Evolutionary conservation across 768 basidiomycete species (phyloP).

Genomic region (Panellus pusillus): DNA sequence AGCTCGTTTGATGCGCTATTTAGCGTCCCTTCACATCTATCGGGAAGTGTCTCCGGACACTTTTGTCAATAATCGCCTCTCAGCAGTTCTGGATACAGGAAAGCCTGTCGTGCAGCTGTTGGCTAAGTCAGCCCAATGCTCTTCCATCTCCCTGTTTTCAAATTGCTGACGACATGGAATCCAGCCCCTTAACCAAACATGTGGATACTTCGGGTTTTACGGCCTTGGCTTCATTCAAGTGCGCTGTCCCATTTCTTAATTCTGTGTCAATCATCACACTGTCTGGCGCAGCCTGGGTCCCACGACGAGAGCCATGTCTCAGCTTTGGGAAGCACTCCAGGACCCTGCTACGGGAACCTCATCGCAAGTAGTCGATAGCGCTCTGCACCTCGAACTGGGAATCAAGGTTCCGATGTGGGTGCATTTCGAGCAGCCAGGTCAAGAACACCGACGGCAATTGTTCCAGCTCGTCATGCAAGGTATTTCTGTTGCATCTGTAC

Average conservation of each 20-base stretch:
- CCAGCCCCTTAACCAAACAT: slow-evolving; percentile 3
- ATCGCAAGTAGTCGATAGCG: not conserved
- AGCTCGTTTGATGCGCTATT: slow-evolving; percentile 33
- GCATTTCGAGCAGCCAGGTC: not conserved
- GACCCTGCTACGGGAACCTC: slow-evolving; percentile 1
- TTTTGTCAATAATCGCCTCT: slow-evolving; percentile 36
- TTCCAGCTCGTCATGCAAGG: slow-evolving; percentile 6
- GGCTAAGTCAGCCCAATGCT: slow-evolving; percentile 17
- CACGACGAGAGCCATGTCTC: not conserved
- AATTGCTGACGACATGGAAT: not conserved
- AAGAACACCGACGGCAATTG: not conserved
- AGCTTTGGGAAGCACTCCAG: slow-evolving; percentile 5
- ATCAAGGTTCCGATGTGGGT: slow-evolving; percentile 2
- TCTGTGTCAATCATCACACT: not conserved
- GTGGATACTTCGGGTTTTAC: slow-evolving; percentile 3
- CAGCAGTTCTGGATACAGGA: slow-evolving; percentile 30
- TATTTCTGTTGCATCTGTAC: not conserved
- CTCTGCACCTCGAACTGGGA: slow-evolving; percentile 2
- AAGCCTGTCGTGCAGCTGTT: slow-evolving; percentile 25
- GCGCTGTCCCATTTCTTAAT: not conserved
- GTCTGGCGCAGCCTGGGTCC: not conserved
- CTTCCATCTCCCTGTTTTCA: not conserved
- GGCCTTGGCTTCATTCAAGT: slow-evolving; percentile 4
- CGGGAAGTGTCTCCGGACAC: slow-evolving; percentile 32
- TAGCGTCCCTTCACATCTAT: slow-evolving; percentile 34